A percentile compares a stretch with the other conserved stretches of the same genome.
Conservation (phyloP, 2,329 filamentous ascomycete species). For the Corinectria fuckeliana region DNA sequence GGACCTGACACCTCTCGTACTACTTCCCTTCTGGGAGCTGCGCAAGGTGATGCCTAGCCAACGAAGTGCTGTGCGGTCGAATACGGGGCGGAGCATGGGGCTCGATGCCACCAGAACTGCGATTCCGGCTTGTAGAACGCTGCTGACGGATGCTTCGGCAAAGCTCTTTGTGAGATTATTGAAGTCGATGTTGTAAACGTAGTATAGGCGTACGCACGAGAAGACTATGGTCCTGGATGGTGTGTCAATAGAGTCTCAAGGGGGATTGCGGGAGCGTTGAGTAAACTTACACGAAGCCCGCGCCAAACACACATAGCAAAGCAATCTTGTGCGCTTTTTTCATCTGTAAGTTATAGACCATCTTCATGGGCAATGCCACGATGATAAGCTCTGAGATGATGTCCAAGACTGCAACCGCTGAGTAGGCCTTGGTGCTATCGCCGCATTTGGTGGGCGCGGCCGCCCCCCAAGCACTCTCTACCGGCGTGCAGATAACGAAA, state of each 20-base stretch:
- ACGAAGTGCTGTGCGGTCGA: constrained; percentile 5
- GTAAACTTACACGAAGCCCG: constrained; percentile 10
- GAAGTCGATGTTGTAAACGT: constrained; percentile 19
- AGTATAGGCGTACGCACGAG: constrained; percentile 22
- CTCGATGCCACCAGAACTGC: constrained; percentile 21
- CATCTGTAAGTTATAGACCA: constrained; percentile 13
- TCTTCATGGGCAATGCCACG: constrained; percentile 5
- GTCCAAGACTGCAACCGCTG: constrained; percentile 5
- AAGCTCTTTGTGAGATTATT: constrained; percentile 14
- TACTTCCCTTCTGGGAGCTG: background rate
- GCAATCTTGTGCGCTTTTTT: constrained; percentile 15
- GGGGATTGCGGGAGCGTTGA: background rate
- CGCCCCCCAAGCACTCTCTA: constrained; percentile 9
- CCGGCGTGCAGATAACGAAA: constrained; percentile 14
- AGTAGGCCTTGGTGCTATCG: constrained; percentile 2
- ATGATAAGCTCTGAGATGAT: constrained; percentile 12
- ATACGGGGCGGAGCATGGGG: constrained; percentile 15
- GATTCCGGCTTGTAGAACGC: constrained; percentile 16
- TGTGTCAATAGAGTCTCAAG: background rate
- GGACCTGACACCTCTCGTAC: background rate
- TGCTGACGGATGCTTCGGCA: constrained; percentile 9
- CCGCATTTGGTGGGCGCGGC: background rate
- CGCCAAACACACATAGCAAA: constrained; percentile 11
- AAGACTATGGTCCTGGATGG: constrained; percentile 15
- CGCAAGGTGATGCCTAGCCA: constrained; percentile 4